Evolutionary conservation across 805 yeast genomes (phyloP), one percentile per base, ranked within the genome.

Genomic region (Groenewaldozyma salmanticensis): DNA sequence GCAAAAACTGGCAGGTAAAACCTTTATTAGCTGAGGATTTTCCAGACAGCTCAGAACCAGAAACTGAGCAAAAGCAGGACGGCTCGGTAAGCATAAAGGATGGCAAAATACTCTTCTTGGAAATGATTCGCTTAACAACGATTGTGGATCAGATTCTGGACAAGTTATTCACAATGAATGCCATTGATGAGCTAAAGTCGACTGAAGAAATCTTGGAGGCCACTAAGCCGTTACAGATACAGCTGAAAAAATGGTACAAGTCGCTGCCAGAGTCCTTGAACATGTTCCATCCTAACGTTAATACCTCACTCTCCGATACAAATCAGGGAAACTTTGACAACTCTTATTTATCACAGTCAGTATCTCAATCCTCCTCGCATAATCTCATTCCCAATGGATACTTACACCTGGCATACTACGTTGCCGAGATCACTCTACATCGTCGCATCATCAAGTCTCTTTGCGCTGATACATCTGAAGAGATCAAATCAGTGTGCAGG

Each of bases 361-460:
- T 24, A 9, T 24, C 29, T 9, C 7, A 24, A 9, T 24, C 29
- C 7, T 51, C 44, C 20, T 50, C 55, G 6, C 49, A 53, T 6
- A 21, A 42, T 19, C 48, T 53, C 11, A 44, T 45, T 11, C 72
- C 88, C 13, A 79, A 81, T 55, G 90, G 94, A 0, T 77, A 81
- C 47, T 64, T 88, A 38, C 94, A 87, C 42, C 61, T 88, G 36
- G 81, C 94, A 1, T 88, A 88, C 58, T 83, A 87, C 62, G 90
- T 94, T 0, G 81, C 94, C 0, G 97, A 88, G 55, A 75, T 88
- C 31, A 81, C 92, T 0, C 65, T 88, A 19, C 96, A 88, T 59
- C 65, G 96, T 2, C 50, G 60, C 21, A 62, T 63, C 18, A 59
- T 62, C 27, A 44, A 60, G 9, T 49, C 51, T 5, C 68, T 69